Evolutionary conservation across 768 basidiomycete species (phyloP), one percentile per base, ranked within the genome.

Genomic region (Rhodotorula toruloides): DNA sequence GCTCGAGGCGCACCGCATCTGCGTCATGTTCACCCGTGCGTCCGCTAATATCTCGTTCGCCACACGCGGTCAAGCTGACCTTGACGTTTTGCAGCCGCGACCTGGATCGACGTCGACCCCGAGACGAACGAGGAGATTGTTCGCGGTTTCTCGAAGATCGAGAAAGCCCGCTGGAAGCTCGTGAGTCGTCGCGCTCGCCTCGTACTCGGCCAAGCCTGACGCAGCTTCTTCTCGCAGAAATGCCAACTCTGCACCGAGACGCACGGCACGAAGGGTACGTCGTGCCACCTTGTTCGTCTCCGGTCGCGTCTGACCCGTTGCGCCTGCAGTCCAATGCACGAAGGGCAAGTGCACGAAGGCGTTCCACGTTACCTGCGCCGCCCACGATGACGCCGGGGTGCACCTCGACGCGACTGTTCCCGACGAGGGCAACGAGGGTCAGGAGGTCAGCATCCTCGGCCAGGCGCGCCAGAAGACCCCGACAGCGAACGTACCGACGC

Each of bases 281-380:
- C 60, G 17, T 25, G 19, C 3, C 34, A 21, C 34, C 7, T 14
- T 13, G 22, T 25, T 49, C 36, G 1, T 16, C 13, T 37, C 1
- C 36, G 7, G 11, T 6, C 19, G 63, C 39, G 21, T 44, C 53
- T 58, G 56, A 71, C 63, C 4, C 63, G 75, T 22, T 72, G 73
- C 25, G 68, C 68, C 37, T 40, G 78, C 79, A 68, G 77, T 96
- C 32, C 93, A 97, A 75, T 97, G 93, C 76, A 89, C 90, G 22
- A 90, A 89, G 77, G 92, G 91, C 50, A 94, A 92, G 79, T 97
- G 93, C 73, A 82, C 89, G 17, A 89, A 88, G 75, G 89, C 93
- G 0, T 96, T 91, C 79, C 94, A 98, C 74, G 87, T 96, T 36
- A 87, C 86, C 6, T 99, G 96, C 76, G 94, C 96, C 0, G 79